A percentile compares a stretch with the other conserved stretches of the same genome.
Evolutionary conservation across 805 yeast species (phyloP).

Genomic region (Wickerhamiella slavikovae): DNA sequence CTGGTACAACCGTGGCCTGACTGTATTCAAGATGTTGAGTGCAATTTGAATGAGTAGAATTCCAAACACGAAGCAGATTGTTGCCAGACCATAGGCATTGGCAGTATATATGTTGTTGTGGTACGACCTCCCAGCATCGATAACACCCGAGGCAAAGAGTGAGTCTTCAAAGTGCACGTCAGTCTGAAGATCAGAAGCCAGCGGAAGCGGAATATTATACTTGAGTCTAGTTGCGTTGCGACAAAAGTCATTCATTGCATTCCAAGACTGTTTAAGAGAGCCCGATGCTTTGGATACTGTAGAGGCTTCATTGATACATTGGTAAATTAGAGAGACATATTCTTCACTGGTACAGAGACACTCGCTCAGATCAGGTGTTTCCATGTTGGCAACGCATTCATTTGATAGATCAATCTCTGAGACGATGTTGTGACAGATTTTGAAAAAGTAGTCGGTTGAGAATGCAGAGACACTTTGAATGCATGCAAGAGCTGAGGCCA

Average conservation of each 20-base stretch:
- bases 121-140: constrained; percentile 3
- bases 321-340: constrained; percentile 1
- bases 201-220: not conserved
- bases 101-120: constrained; percentile 3
- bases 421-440: constrained; percentile 3
- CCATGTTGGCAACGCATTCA: not conserved
- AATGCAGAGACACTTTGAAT: not conserved
- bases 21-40: constrained; percentile 4
- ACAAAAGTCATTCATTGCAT: constrained; percentile 1
- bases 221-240: constrained; percentile 1
- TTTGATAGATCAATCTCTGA: not conserved
- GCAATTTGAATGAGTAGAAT: constrained; percentile 2
- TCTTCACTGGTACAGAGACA: constrained; percentile 1
- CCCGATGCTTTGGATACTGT: not conserved
- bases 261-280: constrained; percentile 2
- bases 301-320: constrained; percentile 2
- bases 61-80: constrained; percentile 4
- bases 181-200: too few relatives aligned
- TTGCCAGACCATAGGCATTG: constrained; percentile 3
- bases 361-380: not conserved
- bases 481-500: not conserved
- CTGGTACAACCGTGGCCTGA: constrained; percentile 1
- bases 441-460: constrained; percentile 3
- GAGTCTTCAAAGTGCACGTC: too few relatives aligned
- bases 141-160: too few relatives aligned